Base-by-base conservation (phyloP, 805 yeast species). In the Candida koratica region DNA sequence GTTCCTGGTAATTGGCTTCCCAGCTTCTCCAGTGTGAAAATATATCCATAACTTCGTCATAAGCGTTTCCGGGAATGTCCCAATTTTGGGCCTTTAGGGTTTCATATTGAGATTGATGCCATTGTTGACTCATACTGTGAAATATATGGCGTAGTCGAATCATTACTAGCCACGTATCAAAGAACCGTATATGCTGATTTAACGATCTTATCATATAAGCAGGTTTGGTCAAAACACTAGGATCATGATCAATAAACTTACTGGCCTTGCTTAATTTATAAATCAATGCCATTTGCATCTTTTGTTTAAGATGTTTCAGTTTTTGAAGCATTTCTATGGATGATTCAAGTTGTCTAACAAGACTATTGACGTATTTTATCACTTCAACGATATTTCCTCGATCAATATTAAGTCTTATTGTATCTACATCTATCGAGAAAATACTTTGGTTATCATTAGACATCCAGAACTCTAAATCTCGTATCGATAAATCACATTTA, bases 141-240 rank as follows among this genome's bases (percentile, higher is more conserved):
- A 79, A 55, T 15, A 89, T 75, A 53, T 90, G 94, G 19, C 97
- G 70, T 28, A 93, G 58, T 24, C 96, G 69, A 2, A 87, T 77
- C 28, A 86, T 66, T 14, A 89, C 73, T 48, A 86, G 84, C 98
- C 98, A 93, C 49, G 94, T 78, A 46, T 87, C 85, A 42, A 78
- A 76, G 16, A 81, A 75, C 44, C 98, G 67, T 2, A 87, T 77
- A 58, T 89, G 97, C 16, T 79, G 73, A 13, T 71, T 68, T 2
- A 81, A 73, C 3, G 88, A 73, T 36, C 96, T 68, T 32, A 86
- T 73, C 19, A 87, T 77, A 48, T 84, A 80, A 0, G 96, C 82
- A 0, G 97, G 96, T 34, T 87, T 81, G 1, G 97, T 89, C 35
- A 90, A 71, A 13, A 88, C 96, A 5, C 85, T 78, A 0, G 97